Evolutionary conservation across 2,329 filamentous ascomycete species (phyloP).

Genomic region (Penicillium italicum): DNA sequence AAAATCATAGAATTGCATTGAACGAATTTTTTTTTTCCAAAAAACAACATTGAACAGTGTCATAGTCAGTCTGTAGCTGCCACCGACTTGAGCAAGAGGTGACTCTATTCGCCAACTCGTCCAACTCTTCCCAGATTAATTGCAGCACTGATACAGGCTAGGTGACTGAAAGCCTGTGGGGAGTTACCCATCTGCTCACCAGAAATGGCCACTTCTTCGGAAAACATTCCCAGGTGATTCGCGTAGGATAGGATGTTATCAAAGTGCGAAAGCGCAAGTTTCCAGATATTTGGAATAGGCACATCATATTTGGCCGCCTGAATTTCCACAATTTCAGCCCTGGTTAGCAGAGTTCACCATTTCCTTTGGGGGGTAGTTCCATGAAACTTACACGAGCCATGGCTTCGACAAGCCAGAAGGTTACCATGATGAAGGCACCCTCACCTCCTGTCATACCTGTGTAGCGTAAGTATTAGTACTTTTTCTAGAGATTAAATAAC

Average conservation of each 20-base stretch:
- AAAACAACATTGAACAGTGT: neutral
- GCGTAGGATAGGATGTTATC: slow-evolving; percentile 74
- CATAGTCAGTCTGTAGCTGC: slow-evolving; percentile 2
- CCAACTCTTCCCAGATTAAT: slow-evolving; percentile 64
- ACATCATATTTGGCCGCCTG: slow-evolving; percentile 32
- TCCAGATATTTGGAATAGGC: slow-evolving; percentile 34
- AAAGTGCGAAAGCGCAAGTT: slow-evolving; percentile 62
- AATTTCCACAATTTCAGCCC: neutral
- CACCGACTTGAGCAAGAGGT: neutral
- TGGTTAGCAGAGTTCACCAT: neutral
- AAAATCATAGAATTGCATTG: neutral
- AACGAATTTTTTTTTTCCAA: neutral
- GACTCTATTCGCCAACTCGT: slow-evolving; percentile 1
- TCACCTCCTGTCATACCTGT: slow-evolving; percentile 69
- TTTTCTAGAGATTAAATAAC: neutral
- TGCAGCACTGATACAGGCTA: slow-evolving; percentile 71
- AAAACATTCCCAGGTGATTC: slow-evolving; percentile 75
- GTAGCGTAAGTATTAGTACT: slow-evolving; percentile 16
- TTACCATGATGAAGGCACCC: slow-evolving; percentile 77
- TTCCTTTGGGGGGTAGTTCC: neutral
- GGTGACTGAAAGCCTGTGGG: slow-evolving; percentile 73
- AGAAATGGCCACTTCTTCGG: slow-evolving; percentile 69
- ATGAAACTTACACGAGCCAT: slow-evolving; percentile 61
- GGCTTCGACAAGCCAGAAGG: slow-evolving; percentile 78
- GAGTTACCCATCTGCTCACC: slow-evolving; percentile 78